These are phyloP conservation scores for Suillus subluteus DNA, from an alignment of 768 basidiomycete species.

Conservation along the genomic window DNA sequence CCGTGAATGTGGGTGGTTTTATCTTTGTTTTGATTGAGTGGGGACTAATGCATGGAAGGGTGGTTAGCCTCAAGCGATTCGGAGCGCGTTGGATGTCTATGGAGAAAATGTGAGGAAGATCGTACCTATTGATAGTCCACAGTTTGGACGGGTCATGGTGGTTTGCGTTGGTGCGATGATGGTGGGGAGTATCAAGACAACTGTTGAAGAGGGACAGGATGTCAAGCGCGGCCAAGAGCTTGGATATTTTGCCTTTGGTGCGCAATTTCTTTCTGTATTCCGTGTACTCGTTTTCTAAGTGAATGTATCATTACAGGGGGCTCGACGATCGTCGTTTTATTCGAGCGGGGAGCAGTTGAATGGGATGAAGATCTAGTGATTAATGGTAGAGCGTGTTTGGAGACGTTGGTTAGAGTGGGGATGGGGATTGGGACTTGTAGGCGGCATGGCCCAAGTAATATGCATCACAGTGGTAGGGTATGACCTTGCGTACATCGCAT, in stretches of 20 bases:
- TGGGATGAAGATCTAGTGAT: conserved; percentile 92
- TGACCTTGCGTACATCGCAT: background rate
- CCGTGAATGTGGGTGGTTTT: conserved; percentile 74
- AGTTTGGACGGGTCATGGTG: conserved; percentile 90
- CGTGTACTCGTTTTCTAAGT: conserved; percentile 4
- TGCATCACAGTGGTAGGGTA: background rate
- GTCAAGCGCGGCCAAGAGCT: conserved; percentile 89
- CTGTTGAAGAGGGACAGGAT: conserved; percentile 80
- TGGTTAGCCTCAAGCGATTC: conserved; percentile 85
- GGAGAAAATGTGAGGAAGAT: conserved; percentile 94
- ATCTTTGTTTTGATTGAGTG: background rate
- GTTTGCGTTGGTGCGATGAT: conserved; percentile 95
- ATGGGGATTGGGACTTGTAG: conserved; percentile 72
- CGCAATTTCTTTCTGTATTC: conserved; percentile 26
- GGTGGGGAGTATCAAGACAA: conserved; percentile 89
- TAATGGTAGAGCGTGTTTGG: conserved; percentile 85
- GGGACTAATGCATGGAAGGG: background rate
- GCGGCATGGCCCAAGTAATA: background rate
- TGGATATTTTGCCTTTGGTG: conserved; percentile 95
- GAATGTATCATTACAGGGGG: conserved; percentile 56
- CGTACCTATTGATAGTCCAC: conserved; percentile 86
- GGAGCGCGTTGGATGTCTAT: conserved; percentile 88
- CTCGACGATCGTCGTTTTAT: conserved; percentile 88
- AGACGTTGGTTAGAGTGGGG: conserved; percentile 87
- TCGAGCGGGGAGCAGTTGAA: conserved; percentile 80